phyloP scores from a whole-genome alignment of 176 grass and related monocot genomes.

The Hsuehochloa calcarea region DNA sequence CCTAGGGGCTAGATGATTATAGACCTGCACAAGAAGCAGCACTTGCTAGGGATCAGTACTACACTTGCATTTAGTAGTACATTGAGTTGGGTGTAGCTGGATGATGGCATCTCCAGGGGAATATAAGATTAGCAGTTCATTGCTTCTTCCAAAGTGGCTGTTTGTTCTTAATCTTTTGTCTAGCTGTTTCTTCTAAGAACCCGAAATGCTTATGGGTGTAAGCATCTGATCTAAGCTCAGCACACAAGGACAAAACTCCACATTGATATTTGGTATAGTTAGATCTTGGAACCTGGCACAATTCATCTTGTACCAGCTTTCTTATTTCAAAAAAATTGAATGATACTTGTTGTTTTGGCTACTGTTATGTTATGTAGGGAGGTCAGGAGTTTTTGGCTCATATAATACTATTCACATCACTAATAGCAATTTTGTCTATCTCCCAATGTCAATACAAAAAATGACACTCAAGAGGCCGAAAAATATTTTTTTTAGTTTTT shows the following conservation, averaged over 20 bases:
- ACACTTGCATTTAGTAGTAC: background rate
- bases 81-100: conserved; percentile 33
- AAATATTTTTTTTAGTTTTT: no score
- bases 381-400: no score
- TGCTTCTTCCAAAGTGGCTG: conserved; percentile 30
- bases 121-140: conserved; percentile 15
- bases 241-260: conserved; percentile 10
- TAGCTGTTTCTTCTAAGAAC: conserved; percentile 15
- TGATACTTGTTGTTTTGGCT: background rate
- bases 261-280: conserved; percentile 7
- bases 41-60: conserved; percentile 46
- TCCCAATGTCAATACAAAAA: no score
- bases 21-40: conserved; percentile 17
- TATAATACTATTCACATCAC: no score
- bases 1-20: background rate
- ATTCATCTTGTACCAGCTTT: background rate
- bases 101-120: conserved; percentile 5
- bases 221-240: conserved; percentile 28
- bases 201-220: conserved; percentile 15
- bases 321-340: background rate
- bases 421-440: no score
- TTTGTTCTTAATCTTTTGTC: conserved; percentile 52
- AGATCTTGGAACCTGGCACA: conserved; percentile 39
- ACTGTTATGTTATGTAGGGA: background rate
- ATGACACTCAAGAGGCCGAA: no score